Evolutionary conservation across 306 rosid species (phyloP).

Genomic region (Dryas alaskensis): DNA sequence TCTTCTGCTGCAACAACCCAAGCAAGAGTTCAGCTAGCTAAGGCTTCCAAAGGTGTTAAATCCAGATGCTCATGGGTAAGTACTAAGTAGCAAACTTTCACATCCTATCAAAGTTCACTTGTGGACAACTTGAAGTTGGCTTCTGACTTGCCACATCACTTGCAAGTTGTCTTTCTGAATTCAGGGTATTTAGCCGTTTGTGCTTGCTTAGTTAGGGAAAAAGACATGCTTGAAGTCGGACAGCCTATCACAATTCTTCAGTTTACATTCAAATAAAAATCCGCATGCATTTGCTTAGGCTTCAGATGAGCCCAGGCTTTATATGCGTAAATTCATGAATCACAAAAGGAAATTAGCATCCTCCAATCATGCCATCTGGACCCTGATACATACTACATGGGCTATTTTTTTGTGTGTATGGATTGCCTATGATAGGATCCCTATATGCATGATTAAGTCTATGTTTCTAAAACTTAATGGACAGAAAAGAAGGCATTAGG

Average conservation of each 20-base stretch:
- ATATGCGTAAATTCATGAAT: neutral
- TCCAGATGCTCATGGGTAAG: conserved; percentile 63
- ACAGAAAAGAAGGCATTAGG: conserved; percentile 1
- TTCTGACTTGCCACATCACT: conserved; percentile 16
- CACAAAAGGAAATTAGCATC: neutral
- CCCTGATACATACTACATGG: neutral
- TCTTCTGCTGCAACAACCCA: conserved; percentile 59
- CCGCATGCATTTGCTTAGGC: neutral
- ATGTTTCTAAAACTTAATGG: neutral
- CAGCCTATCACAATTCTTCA: neutral
- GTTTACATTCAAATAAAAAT: neutral
- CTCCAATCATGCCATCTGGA: neutral
- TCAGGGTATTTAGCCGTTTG: neutral
- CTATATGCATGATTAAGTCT: neutral
- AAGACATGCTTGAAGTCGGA: neutral
- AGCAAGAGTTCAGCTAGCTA: conserved; percentile 51
- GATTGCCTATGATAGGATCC: neutral
- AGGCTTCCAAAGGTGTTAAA: conserved; percentile 65
- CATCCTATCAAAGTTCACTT: conserved; percentile 5
- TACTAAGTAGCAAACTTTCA: neutral
- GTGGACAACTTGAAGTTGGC: conserved; percentile 1
- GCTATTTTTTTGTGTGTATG: neutral
- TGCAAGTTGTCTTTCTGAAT: conserved; percentile 6
- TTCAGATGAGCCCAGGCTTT: neutral
- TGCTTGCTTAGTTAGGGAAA: neutral